phyloP scores from a whole-genome alignment of 306 rosid genomes.

The Cicer chorassanicum region DNA sequence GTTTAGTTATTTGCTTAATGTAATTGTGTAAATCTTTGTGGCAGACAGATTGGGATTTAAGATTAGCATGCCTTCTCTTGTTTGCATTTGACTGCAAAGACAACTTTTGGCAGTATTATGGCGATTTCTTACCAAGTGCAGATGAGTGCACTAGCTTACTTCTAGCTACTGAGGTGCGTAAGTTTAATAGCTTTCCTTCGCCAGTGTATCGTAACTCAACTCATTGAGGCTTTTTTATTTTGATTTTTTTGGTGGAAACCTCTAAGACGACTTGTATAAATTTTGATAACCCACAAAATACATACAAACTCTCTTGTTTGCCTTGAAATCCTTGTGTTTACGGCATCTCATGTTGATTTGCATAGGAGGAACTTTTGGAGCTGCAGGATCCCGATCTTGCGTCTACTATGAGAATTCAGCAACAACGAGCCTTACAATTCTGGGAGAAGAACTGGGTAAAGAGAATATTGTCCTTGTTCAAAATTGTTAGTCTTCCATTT shows the following conservation, averaged over 20 bases:
- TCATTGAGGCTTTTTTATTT: too few relatives aligned
- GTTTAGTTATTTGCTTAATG: conserved; percentile 38
- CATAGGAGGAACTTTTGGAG: conserved; percentile 85
- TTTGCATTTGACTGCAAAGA: conserved; percentile 75
- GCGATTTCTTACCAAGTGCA: conserved; percentile 87
- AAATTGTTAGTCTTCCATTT: conserved; percentile 35
- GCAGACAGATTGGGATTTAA: conserved; percentile 98
- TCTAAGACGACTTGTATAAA: too few relatives aligned
- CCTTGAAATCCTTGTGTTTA: not conserved
- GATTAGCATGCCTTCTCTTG: conserved; percentile 93
- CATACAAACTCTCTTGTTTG: too few relatives aligned
- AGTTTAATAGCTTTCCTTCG: too few relatives aligned
- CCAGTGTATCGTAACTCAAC: too few relatives aligned
- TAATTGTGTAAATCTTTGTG: conserved; percentile 55
- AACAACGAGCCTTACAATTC: conserved; percentile 68
- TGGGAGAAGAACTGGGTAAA: conserved; percentile 92
- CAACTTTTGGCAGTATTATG: conserved; percentile 93
- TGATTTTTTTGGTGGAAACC: too few relatives aligned
- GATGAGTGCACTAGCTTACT: conserved; percentile 92
- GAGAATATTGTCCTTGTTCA: conserved; percentile 38
- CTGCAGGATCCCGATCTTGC: conserved; percentile 84
- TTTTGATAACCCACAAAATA: too few relatives aligned
- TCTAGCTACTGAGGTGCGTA: conserved; percentile 82
- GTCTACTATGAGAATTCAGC: conserved; percentile 71
- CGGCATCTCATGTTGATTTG: conserved; percentile 39